Base-by-base conservation (phyloP, 352 stramenopile species). In the Globisporangium megalacanthum region DNA sequence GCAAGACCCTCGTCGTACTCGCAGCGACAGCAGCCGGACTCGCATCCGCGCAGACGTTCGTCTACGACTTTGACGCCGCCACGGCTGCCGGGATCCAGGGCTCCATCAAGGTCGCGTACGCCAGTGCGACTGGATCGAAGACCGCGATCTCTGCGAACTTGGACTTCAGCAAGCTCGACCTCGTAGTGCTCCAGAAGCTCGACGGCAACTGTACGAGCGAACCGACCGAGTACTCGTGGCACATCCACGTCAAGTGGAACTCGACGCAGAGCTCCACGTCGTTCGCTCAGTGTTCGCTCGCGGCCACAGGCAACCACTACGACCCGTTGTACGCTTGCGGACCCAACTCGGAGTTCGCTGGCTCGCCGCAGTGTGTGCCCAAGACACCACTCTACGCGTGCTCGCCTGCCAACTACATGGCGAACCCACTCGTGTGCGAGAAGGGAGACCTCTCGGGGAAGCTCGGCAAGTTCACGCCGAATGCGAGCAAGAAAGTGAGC, bases 371-470 rank as follows among this genome's bases (percentile, higher is more conserved):
- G 37, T 86, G 75, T 44, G 44, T 63, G 37, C 36, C 57, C 35
- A 72, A 78, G 53, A 77, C 61, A 8, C 54, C 71, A 2, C 29
- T 52, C 31, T 86, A 86, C 56, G 52, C 49, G 19, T 87, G 79
- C 61, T 83, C 61, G 6, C 62, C 64, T 0, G 47, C 62, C n/a
- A 64, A 49, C 7, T 85, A 86, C 60, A 42, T 39, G 2, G 49
- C 56, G 1, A 52, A 83, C 58, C 65, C 72, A 8, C 51, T 66
- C 0, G 63, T 70, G 10, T 88, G 78, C 45, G 78, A 86, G 56
- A 83, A 84, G 25, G 78, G 77, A 0, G 75, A 88, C 36, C 56
- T 88, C 42, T 62, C 73, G 2, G 73, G 75, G 51, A 88, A 86
- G 56, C 56, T 79, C 36, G 75, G 75, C 25, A 37, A 54, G 22